Conservation (phyloP, 83 land plant species). For the Thuja plicata region DNA sequence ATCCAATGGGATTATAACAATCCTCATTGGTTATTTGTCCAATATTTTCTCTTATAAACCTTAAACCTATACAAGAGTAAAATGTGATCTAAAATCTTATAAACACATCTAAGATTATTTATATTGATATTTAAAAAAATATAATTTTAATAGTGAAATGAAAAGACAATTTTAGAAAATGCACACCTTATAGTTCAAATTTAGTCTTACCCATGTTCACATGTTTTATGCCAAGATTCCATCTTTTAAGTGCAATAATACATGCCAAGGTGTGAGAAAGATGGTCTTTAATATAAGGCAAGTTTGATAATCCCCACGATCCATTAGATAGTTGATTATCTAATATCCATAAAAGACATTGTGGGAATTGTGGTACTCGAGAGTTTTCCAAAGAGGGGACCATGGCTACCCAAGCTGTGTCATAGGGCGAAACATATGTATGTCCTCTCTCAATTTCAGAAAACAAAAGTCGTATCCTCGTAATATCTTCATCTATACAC, state of each 20-base stretch:
- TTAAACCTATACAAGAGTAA: slow-evolving; percentile 24
- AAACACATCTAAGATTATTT: no score
- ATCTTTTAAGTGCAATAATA: slow-evolving; percentile 62
- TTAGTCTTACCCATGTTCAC: slow-evolving; percentile 44
- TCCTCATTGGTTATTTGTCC: slow-evolving; percentile 7
- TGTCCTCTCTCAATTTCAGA: slow-evolving; percentile 27
- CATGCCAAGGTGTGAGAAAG: slow-evolving; percentile 22
- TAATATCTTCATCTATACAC: slow-evolving; percentile 7
- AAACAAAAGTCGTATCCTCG: slow-evolving; percentile 28
- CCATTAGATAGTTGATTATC: no score
- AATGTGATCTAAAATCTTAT: no score
- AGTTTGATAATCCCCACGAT: slow-evolving; percentile 7
- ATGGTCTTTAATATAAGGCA: slow-evolving; percentile 36
- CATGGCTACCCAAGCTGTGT: slow-evolving; percentile 91
- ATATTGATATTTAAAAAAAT: no score
- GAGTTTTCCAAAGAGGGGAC: slow-evolving; percentile 58
- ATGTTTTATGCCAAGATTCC: slow-evolving; percentile 59
- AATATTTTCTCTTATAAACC: slow-evolving; percentile 25
- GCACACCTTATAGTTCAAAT: no score
- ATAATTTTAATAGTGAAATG: no score
- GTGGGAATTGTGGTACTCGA: no score
- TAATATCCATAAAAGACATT: no score
- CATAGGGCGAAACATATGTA: slow-evolving; percentile 56
- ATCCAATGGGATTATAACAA: slow-evolving; percentile 62
- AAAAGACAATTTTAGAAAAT: no score